These are phyloP conservation scores for Hyphopichia wangnamkhiaoensis DNA, from an alignment of 1,139 yeast genomes.

Conservation along the genomic window DNA sequence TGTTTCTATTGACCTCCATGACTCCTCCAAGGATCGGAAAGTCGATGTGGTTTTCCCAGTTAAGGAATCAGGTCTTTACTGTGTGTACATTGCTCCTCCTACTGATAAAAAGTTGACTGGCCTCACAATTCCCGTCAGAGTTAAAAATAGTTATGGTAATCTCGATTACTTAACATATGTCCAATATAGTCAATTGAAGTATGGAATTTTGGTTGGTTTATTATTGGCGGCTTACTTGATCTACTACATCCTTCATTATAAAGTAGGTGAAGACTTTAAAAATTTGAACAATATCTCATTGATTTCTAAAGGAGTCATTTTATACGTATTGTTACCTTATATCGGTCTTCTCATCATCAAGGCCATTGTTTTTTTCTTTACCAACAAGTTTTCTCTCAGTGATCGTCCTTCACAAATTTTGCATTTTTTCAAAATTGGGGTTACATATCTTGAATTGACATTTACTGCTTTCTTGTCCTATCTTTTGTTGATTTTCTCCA, in stretches of 20 bases:
- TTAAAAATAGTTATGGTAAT: conserved; percentile 30
- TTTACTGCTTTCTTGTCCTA: conserved; percentile 11
- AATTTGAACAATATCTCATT: conserved; percentile 35
- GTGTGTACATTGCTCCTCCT: conserved; percentile 35
- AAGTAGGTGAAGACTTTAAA: conserved; percentile 30
- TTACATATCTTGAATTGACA: conserved; percentile 6
- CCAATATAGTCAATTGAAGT: conserved; percentile 20
- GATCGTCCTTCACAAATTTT: conserved; percentile 7
- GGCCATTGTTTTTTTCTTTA: conserved; percentile 15
- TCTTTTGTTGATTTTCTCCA: conserved; percentile 30
- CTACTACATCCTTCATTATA: conserved; percentile 27
- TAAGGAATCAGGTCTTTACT: conserved; percentile 31
- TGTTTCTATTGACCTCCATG: conserved; percentile 9
- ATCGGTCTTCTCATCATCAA: conserved; percentile 12
- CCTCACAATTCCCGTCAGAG: conserved; percentile 20
- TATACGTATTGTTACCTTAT: conserved; percentile 30
- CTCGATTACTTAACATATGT: conserved; percentile 21
- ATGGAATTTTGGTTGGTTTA: conserved; percentile 17
- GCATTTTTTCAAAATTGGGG: conserved; percentile 3
- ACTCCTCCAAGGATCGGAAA: conserved; percentile 10
- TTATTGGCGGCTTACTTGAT: conserved; percentile 24
- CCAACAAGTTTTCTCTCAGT: conserved; percentile 17
- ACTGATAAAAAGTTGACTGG: conserved; percentile 10
- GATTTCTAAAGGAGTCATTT: conserved; percentile 33
- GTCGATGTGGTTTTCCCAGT: conserved; percentile 16